Conservation (phyloP, 805 yeast species). For the Candida loeiensis region DNA sequence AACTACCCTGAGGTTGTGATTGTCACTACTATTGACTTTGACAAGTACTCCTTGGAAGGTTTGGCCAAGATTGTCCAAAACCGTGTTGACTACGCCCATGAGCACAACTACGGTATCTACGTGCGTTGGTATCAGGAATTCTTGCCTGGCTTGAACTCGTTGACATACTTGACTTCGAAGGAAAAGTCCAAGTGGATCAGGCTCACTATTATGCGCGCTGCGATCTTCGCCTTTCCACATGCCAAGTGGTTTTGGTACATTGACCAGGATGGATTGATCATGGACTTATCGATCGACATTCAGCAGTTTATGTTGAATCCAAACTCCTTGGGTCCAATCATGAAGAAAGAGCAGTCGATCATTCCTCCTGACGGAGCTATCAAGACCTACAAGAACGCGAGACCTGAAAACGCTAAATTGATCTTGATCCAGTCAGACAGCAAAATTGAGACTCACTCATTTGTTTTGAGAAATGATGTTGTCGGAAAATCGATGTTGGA, state of each 20-base stretch:
- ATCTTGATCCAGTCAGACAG: slow-evolving; percentile 67
- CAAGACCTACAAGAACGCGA: slow-evolving; percentile 61
- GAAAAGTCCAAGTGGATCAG: slow-evolving; percentile 61
- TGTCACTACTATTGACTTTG: slow-evolving; percentile 78
- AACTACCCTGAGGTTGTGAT: slow-evolving; percentile 64
- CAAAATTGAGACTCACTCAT: slow-evolving; percentile 65
- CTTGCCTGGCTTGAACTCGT: slow-evolving; percentile 50
- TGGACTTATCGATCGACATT: slow-evolving; percentile 64
- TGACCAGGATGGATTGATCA: slow-evolving; percentile 73
- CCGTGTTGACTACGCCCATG: slow-evolving; percentile 83
- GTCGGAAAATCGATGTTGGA: slow-evolving; percentile 71
- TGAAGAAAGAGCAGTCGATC: slow-evolving; percentile 69
- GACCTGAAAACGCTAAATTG: slow-evolving; percentile 52
- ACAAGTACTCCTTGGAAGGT: slow-evolving; percentile 54
- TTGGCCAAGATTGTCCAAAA: slow-evolving; percentile 74
- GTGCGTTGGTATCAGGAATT: slow-evolving; percentile 86
- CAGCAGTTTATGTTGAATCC: slow-evolving; percentile 57
- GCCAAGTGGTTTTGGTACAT: slow-evolving; percentile 90
- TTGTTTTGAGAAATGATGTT: slow-evolving; percentile 64
- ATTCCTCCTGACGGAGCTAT: slow-evolving; percentile 65
- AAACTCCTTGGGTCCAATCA: slow-evolving; percentile 57
- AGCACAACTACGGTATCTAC: slow-evolving; percentile 77
- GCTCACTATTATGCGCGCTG: slow-evolving; percentile 67
- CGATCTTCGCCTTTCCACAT: slow-evolving; percentile 89
- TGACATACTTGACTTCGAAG: slow-evolving; percentile 37